Percentiles rank a stretch among this genome's conserved stretches.
These are phyloP conservation scores for Claviceps fusiformis DNA, from an alignment of 2,329 filamentous ascomycete genomes.

Conservation along the genomic window DNA sequence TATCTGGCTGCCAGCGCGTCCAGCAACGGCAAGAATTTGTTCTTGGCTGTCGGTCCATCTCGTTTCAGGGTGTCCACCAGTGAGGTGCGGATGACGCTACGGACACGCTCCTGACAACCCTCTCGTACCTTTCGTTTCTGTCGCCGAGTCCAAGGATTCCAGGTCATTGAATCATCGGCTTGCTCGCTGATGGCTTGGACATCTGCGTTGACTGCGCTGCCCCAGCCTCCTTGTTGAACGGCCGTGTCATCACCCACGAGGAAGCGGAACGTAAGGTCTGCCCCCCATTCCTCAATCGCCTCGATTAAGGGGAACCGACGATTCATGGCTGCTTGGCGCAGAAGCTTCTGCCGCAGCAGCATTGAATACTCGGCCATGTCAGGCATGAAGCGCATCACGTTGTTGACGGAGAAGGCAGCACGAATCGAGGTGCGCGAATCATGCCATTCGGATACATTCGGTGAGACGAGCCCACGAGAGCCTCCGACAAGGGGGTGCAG, in stretches of 20 bases:
- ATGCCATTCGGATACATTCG: not conserved
- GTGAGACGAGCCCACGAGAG: not conserved
- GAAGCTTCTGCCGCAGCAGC: not conserved
- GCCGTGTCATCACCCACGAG: not conserved
- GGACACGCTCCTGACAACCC: not conserved
- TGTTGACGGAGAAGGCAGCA: not conserved
- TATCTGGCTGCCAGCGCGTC: not conserved
- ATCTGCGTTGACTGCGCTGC: not conserved
- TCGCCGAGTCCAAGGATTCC: not conserved
- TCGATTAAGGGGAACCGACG: not conserved
- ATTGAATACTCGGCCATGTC: conserved; percentile 1
- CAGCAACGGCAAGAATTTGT: conserved; percentile 1
- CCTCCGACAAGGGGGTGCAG: conserved; percentile 1
- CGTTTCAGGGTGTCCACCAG: not conserved
- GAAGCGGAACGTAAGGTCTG: conserved; percentile 1
- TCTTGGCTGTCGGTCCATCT: not conserved
- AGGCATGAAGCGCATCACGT: conserved; percentile 1
- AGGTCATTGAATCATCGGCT: not conserved
- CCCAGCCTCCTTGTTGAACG: conserved; percentile 1
- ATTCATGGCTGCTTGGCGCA: not conserved
- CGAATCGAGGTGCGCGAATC: not conserved
- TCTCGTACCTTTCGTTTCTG: not conserved
- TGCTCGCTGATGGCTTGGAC: not conserved
- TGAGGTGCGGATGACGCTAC: not conserved
- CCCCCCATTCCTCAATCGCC: not conserved